These are phyloP conservation scores for Fragaria vesca DNA, from an alignment of 306 rosid genomes.

Conservation along the genomic window DNA sequence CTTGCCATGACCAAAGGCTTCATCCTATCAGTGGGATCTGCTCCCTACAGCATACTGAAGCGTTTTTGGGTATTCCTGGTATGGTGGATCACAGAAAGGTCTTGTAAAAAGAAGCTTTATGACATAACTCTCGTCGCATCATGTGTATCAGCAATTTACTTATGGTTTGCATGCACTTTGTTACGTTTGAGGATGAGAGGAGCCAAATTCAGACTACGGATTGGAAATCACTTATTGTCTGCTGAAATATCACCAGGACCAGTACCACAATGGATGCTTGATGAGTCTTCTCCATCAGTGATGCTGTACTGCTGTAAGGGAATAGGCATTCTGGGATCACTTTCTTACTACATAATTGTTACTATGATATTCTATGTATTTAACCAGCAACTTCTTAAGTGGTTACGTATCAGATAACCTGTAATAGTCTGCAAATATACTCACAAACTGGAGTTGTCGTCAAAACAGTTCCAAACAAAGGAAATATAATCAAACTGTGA, in stretches of 20 bases:
- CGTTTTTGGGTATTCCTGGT: neutral
- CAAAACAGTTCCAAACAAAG: neutral
- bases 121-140: neutral
- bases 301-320: neutral
- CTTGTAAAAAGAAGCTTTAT: neutral
- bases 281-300: neutral
- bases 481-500: neutral
- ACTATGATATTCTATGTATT: neutral
- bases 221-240: neutral
- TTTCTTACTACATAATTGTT: neutral
- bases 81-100: constrained; percentile 1
- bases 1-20: neutral
- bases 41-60: neutral
- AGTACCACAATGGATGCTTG: neutral
- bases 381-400: neutral
- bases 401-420: neutral
- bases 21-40: neutral
- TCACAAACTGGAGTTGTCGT: neutral
- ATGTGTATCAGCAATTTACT: neutral
- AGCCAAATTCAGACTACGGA: neutral
- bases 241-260: neutral
- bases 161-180: neutral
- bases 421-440: neutral
- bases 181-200: neutral
- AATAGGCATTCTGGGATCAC: neutral